Percentiles rank a stretch among this genome's conserved stretches.
These are phyloP conservation scores for Tympanopsis confertula DNA, from an alignment of 2,329 filamentous ascomycete species.

Conservation along the genomic window DNA sequence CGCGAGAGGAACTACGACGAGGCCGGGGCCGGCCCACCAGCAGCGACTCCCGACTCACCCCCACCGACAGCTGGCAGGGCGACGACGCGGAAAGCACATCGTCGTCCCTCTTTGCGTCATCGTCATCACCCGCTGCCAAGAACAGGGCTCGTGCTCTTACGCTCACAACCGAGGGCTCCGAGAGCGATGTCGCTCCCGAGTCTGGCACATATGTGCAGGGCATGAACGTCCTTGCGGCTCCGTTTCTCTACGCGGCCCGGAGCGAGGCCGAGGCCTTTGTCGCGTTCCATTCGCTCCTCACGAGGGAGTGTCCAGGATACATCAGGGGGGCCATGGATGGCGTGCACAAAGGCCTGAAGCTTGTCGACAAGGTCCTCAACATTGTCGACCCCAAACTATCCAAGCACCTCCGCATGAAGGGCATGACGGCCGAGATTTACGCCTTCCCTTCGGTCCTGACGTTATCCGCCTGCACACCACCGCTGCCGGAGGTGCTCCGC, in stretches of 20 bases:
- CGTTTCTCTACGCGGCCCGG: constrained; percentile 86
- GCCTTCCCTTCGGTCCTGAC: constrained; percentile 93
- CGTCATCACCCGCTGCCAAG: constrained; percentile 30
- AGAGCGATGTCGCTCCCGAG: constrained; percentile 42
- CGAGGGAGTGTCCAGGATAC: constrained; percentile 80
- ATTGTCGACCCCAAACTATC: constrained; percentile 86
- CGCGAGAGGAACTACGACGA: constrained; percentile 36
- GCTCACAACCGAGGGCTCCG: constrained; percentile 52
- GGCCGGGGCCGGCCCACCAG: constrained; percentile 24
- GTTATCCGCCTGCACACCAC: constrained; percentile 88
- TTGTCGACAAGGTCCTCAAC: constrained; percentile 84
- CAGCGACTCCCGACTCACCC: constrained; percentile 18
- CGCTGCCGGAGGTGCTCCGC: constrained; percentile 79
- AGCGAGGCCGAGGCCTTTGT: constrained; percentile 93
- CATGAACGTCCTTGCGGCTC: constrained; percentile 95
- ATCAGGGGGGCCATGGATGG: constrained; percentile 94
- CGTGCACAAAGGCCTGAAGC: constrained; percentile 78
- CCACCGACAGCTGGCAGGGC: constrained; percentile 8
- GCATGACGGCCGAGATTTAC: constrained; percentile 85
- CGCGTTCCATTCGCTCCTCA: constrained; percentile 79
- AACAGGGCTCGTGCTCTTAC: constrained; percentile 43
- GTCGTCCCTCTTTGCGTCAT: neutral
- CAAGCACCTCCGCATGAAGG: constrained; percentile 71
- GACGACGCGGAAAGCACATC: neutral
- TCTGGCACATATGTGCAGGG: constrained; percentile 90